Evolutionary conservation across 1,139 yeast species (phyloP).

Genomic region (Nakaseomyces uthaithaninus): DNA sequence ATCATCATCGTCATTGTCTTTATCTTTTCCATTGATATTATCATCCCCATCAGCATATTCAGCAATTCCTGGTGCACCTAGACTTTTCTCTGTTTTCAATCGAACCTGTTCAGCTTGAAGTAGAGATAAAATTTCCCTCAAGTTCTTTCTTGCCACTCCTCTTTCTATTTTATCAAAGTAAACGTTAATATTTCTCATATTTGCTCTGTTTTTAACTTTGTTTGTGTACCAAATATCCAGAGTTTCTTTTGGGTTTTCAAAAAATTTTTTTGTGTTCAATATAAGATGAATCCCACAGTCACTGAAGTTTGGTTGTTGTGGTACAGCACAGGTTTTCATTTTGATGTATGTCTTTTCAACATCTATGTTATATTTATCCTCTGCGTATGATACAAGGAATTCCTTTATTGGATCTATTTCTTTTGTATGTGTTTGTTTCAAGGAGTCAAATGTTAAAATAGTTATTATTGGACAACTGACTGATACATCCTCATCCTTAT

Average conservation of each 20-base stretch:
- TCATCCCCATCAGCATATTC: conserved; percentile 12
- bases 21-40: conserved; percentile 19
- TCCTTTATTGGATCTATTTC: conserved; percentile 49
- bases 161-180: conserved; percentile 35
- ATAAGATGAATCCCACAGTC: conserved; percentile 96
- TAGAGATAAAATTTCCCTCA: conserved; percentile 32
- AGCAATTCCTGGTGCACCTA: conserved; percentile 13
- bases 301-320: conserved; percentile 79
- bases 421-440: conserved; percentile 49
- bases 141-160: conserved; percentile 32
- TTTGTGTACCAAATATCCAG: conserved; percentile 43
- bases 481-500: conserved; percentile 14
- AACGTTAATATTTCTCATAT: conserved; percentile 19
- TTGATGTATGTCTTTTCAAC: conserved; percentile 40
- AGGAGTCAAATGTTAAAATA: conserved; percentile 72
- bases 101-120: conserved; percentile 37
- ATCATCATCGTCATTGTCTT: conserved; percentile 20
- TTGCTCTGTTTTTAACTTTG: conserved; percentile 20
- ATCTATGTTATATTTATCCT: conserved; percentile 48
- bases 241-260: conserved; percentile 44
- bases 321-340: conserved; percentile 51
- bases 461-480: conserved; percentile 36
- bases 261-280: conserved; percentile 62
- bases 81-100: not conserved
- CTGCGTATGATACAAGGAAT: conserved; percentile 64